A percentile compares a stretch with the other conserved stretches of the same genome.
Evolutionary conservation across 805 yeast genomes (phyloP).

Genomic region (Candida maesae): DNA sequence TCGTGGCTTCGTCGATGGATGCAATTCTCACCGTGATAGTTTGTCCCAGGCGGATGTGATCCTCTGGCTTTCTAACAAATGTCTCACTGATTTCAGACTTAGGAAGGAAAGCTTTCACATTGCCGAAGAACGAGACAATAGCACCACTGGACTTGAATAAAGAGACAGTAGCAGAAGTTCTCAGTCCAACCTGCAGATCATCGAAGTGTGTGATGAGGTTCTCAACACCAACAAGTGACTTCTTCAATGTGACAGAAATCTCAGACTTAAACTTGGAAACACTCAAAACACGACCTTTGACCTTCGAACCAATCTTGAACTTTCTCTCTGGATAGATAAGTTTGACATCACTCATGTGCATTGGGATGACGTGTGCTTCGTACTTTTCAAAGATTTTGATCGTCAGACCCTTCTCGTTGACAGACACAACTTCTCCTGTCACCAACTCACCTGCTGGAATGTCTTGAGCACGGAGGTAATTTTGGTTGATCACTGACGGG

Average conservation of each 20-base stretch:
- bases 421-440: conserved; percentile 48
- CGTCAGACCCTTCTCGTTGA: conserved; percentile 60
- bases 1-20: conserved; percentile 47
- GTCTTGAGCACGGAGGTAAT: conserved; percentile 66
- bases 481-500: conserved; percentile 55
- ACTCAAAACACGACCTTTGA: conserved; percentile 67
- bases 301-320: conserved; percentile 79
- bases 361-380: conserved; percentile 68
- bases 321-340: conserved; percentile 89
- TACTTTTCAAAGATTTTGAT: conserved; percentile 64
- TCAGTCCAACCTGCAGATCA: conserved; percentile 49
- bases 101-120: conserved; percentile 76
- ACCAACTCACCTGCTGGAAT: conserved; percentile 72
- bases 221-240: conserved; percentile 64
- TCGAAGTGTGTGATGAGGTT: conserved; percentile 41
- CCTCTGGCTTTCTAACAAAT: conserved; percentile 70
- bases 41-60: conserved; percentile 79
- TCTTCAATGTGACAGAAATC: conserved; percentile 70
- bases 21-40: conserved; percentile 70
- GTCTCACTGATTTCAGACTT: conserved; percentile 87
- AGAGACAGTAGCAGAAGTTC: conserved; percentile 71
- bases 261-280: conserved; percentile 42
- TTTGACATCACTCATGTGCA: conserved; percentile 80
- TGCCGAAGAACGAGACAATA: conserved; percentile 77
- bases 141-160: conserved; percentile 75